phyloP scores from a whole-genome alignment of 1,284 basidiomycete genomes.

The Marasmius sp. region DNA sequence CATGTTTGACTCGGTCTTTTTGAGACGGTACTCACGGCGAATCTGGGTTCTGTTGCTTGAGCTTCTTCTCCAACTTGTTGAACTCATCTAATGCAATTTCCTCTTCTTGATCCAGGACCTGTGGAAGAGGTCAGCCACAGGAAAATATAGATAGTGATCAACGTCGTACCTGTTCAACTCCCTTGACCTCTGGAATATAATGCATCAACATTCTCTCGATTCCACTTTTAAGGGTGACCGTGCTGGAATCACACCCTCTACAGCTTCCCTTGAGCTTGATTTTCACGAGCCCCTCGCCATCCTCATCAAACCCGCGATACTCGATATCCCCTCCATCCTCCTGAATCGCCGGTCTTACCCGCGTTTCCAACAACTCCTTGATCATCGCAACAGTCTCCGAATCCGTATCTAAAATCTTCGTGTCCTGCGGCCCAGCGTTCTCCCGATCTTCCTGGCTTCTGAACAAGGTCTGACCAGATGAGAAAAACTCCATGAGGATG shows the following conservation, averaged over 20 bases:
- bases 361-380: slow-evolving; percentile 94
- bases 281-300: slow-evolving; percentile 67
- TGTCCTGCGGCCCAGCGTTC: slow-evolving; percentile 88
- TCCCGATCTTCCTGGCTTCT: slow-evolving; percentile 75
- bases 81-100: slow-evolving; percentile 88
- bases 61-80: slow-evolving; percentile 82
- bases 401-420: slow-evolving; percentile 93
- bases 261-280: slow-evolving; percentile 97
- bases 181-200: slow-evolving; percentile 96
- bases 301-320: slow-evolving; percentile 73
- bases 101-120: slow-evolving; percentile 93
- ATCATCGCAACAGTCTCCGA: slow-evolving; percentile 99
- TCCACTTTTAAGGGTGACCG: slow-evolving; percentile 93
- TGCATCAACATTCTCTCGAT: slow-evolving; percentile 99
- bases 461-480: slow-evolving; percentile 85
- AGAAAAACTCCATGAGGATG: slow-evolving; percentile 98
- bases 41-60: slow-evolving; percentile 51
- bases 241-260: slow-evolving; percentile 89
- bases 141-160: neutral
- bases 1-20: neutral
- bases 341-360: slow-evolving; percentile 95
- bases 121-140: slow-evolving; percentile 7
- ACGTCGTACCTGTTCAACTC: slow-evolving; percentile 84
- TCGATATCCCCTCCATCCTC: slow-evolving; percentile 93
- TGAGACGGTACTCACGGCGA: slow-evolving; percentile 5